Conservation (phyloP, 768 basidiomycete genomes). For the Termitomyces titanicus region DNA sequence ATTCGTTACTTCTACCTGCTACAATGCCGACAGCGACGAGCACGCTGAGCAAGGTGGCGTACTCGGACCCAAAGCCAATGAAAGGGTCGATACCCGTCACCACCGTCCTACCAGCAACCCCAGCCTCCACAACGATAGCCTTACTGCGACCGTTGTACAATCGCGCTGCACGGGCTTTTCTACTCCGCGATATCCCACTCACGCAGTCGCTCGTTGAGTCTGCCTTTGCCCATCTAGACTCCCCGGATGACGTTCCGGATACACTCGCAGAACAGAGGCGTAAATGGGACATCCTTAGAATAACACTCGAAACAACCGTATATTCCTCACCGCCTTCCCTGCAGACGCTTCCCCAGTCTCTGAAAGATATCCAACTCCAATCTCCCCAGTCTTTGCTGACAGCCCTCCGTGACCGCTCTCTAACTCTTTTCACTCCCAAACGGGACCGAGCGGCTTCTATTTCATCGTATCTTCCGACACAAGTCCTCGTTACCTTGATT, state of each 20-base stretch:
- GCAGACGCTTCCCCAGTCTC: constrained; percentile 43
- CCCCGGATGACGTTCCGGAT: constrained; percentile 34
- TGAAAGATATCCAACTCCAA: constrained; percentile 50
- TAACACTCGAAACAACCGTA: constrained; percentile 76
- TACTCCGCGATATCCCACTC: constrained; percentile 66
- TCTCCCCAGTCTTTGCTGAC: constrained; percentile 58
- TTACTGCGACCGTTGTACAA: constrained; percentile 71
- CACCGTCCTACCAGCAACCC: constrained; percentile 12
- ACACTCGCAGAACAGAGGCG: constrained; percentile 51
- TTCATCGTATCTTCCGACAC: constrained; percentile 62
- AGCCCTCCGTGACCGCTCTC: constrained; percentile 58
- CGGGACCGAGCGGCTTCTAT: constrained; percentile 32
- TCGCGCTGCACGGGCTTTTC: constrained; percentile 75
- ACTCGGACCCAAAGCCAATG: constrained; percentile 27
- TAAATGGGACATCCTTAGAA: constrained; percentile 86
- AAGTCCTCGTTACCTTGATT: constrained; percentile 66
- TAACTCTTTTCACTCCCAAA: constrained; percentile 62
- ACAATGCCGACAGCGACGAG: constrained; percentile 51
- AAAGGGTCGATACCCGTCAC: constrained; percentile 25
- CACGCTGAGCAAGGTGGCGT: constrained; percentile 30
- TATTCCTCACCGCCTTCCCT: constrained; percentile 54
- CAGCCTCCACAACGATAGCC: constrained; percentile 32
- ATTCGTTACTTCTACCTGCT: background rate
- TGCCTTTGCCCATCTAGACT: constrained; percentile 60
- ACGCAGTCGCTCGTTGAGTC: constrained; percentile 63